Base-by-base conservation (phyloP, 2,329 filamentous ascomycete genomes). In the Penicillium sp. region DNA sequence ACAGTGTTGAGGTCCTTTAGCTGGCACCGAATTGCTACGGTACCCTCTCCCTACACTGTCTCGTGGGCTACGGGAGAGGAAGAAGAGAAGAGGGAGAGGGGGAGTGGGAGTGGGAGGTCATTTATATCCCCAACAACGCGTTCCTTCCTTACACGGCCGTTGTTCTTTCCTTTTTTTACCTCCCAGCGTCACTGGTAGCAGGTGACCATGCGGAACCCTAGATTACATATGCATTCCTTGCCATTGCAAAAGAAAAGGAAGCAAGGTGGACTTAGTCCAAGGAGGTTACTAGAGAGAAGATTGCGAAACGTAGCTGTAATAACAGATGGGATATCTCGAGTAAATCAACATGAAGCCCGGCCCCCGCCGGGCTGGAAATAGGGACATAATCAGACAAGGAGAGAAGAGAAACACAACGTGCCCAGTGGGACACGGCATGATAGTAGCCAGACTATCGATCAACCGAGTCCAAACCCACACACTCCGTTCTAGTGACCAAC, bases 241-340 rank as follows among this genome's bases (percentile, higher is more conserved):
- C 24, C 24, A 26, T 9, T 26, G 24, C 24, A 9, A 4, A 26
- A 26, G 8, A 3, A 9, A n/a, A n/a, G n/a, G n/a, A 26, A 26
- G 22, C 7, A 28, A 13, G 29, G 2, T 2, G 3, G 9, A 9
- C 15, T 17, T 8, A 12, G 2, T 21, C 7, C 5, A 21, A 15
- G n/a, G 2, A 9, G n/a, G 19, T 13, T 29, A 29, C 26, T 6
- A 21, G 12, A 21, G 24, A 41, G 10, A n/a, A 46, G 19, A 29
- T 24, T 7, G 22, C 29, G 12, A 26, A 21, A 5, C 19, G 32
- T 6, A 41, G 49, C 17, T 41, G 15, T 50, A 54, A 53, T 44
- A 40, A 53, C 49, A 59, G 44, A 60, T 57, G 48, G 54, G 56
- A 58, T 58, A 58, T 58, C 56, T 58, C 29, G 48, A 52, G 48